Base-by-base conservation (phyloP, 1,284 basidiomycete genomes). In the Leccinum fallax region DNA sequence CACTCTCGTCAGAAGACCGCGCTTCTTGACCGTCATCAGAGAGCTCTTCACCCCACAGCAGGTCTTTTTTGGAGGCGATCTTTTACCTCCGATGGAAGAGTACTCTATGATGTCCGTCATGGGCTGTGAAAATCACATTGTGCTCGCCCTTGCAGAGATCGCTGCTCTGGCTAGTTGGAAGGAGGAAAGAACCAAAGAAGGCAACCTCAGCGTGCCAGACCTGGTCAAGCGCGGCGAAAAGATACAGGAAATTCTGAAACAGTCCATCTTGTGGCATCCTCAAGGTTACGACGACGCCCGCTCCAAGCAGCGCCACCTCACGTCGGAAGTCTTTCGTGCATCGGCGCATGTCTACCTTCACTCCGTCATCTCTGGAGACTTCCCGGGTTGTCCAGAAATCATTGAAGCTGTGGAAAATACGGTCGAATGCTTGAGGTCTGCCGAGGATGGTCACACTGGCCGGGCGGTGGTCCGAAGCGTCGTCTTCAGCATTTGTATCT, bases 81-180 rank as follows among this genome's bases (percentile, higher is more conserved):
- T 26, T 26, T 26, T 74, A 9, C 2, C 32, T 10, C 59, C 61
- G 2, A 58, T 65, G 53, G 6, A 34, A 1, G 61, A 80, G 74
- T 73, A 87, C 56, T 81, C 85, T 28, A 93, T 93, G 90, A 81
- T 92, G 74, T 80, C 82, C 48, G 83, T 90, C 9, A 93, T 93
- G 91, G 92, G 92, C n/a, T 92, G 90, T 78, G 89, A 91, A 68
- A 90, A 90, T 76, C 77, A 78, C 63, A 84, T 91, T 66, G 85
- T 93, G 52, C 89, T 90, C 78, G 91, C 89, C 11, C 80, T 93
- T 51, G 88, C 91, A 5, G 86, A 92, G 77, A 88, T 85, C 16
- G 85, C 86, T 8, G 78, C 77, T n/a, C 81, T 94, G 11, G 81
- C 86, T 36, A 73, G 71, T 62, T 93, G 89, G 90, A 91, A 91